phyloP scores from a whole-genome alignment of 305 asterid species.

The Fraxinus sp. region DNA sequence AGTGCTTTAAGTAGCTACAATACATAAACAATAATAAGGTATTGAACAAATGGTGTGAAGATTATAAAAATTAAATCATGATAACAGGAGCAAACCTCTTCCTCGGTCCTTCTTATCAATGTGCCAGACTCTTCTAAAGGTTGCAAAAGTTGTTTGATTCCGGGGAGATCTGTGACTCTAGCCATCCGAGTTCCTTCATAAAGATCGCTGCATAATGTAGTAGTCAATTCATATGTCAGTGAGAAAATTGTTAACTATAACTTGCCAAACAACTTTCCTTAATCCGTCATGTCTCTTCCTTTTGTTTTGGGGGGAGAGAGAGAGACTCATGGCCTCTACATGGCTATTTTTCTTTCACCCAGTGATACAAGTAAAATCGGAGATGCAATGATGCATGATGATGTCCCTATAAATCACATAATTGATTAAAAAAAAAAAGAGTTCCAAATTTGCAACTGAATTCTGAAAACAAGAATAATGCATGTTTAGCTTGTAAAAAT shows the following conservation, averaged over 20 bases:
- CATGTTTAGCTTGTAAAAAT: not conserved
- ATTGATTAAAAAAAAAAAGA: not conserved
- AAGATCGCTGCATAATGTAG: conserved; percentile 73
- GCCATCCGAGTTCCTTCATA: conserved; percentile 94
- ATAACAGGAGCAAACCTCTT: conserved; percentile 55
- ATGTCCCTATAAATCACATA: not conserved
- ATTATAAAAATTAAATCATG: conserved; percentile 2
- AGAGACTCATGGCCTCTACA: not conserved
- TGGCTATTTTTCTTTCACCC: not conserved
- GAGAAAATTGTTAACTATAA: not conserved
- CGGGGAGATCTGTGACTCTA: conserved; percentile 57
- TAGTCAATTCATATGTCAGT: conserved; percentile 6
- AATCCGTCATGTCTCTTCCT: not conserved
- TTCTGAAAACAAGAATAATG: not conserved
- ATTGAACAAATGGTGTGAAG: conserved; percentile 7
- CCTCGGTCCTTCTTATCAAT: conserved; percentile 74
- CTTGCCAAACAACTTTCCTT: not conserved
- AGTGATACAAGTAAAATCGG: not conserved
- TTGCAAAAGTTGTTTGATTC: conserved; percentile 65
- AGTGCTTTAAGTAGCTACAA: conserved; percentile 64
- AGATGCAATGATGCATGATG: not conserved
- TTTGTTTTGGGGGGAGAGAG: not conserved
- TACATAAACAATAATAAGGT: conserved; percentile 5
- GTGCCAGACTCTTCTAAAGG: conserved; percentile 85
- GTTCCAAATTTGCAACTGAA: not conserved